Evolutionary conservation across 2,329 filamentous ascomycete species (phyloP).

Genomic region (Fusarium neocosmosporiellum): DNA sequence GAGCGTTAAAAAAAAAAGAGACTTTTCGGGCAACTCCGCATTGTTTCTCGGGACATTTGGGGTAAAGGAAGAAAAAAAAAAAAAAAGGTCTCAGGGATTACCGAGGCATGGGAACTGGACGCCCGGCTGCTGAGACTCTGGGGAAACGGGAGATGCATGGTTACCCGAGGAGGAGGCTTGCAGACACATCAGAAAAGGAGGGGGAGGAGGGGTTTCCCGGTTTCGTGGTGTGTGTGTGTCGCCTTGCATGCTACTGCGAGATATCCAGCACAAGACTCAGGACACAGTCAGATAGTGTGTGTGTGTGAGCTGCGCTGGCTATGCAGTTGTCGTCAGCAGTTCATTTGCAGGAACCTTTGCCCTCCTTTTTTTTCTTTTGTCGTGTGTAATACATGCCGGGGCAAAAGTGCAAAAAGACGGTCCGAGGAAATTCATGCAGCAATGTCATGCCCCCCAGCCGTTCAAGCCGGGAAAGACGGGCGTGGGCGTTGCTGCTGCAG

Average conservation of each 20-base stretch:
- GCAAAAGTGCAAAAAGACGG: background rate
- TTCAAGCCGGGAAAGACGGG: background rate
- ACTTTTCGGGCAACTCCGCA: background rate
- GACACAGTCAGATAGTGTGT: background rate
- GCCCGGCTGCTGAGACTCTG: background rate
- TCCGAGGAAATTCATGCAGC: background rate
- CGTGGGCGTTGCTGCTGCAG: background rate
- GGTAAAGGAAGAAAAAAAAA: background rate
- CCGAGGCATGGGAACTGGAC: conserved; percentile 3
- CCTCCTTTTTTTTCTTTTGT: background rate
- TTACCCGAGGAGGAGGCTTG: conserved; percentile 88
- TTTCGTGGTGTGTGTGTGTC: background rate
- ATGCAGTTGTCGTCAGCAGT: background rate
- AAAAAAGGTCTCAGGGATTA: background rate
- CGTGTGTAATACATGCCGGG: background rate
- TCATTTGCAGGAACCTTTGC: background rate
- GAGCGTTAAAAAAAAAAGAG: background rate
- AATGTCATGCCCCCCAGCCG: background rate
- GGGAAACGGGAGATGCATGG: conserved; percentile 6
- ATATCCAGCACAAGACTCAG: background rate
- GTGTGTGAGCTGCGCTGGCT: background rate
- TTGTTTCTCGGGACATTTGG: background rate
- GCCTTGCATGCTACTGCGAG: background rate
- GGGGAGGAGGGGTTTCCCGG: background rate
- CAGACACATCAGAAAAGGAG: background rate